A percentile compares a stretch with the other conserved stretches of the same genome.
phyloP scores from a whole-genome alignment of 2,329 filamentous ascomycete species.

The Talaromyces piceae region DNA sequence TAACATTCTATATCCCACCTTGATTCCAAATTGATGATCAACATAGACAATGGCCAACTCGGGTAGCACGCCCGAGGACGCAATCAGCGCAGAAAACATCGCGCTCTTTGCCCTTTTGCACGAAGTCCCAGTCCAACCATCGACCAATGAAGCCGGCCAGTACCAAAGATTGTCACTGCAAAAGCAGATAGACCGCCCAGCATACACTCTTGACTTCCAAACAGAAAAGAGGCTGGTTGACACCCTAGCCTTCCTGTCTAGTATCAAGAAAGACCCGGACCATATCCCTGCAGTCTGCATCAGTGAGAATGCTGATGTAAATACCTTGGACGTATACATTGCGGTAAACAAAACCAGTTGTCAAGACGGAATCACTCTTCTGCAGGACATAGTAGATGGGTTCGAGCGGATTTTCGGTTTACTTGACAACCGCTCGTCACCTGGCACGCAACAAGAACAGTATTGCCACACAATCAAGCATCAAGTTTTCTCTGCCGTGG shows the following conservation, averaged over 20 bases:
- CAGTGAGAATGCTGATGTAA: conserved; percentile 15
- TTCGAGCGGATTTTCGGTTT: conserved; percentile 1
- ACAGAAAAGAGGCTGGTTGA: conserved; percentile 24
- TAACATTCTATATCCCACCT: not conserved
- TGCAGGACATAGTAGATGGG: conserved; percentile 10
- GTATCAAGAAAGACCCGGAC: conserved; percentile 20
- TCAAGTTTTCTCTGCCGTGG: conserved; percentile 19
- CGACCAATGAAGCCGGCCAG: not conserved
- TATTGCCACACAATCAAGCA: not conserved
- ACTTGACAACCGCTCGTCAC: not conserved
- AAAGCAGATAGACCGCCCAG: not conserved
- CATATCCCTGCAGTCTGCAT: conserved; percentile 31
- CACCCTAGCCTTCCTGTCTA: conserved; percentile 28
- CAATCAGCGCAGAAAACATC: conserved; percentile 9
- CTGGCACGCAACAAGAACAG: not conserved
- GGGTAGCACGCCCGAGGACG: not conserved
- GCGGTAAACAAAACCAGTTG: conserved; percentile 23
- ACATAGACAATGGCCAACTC: not conserved
- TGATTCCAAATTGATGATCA: not conserved
- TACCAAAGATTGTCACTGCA: not conserved
- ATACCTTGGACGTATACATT: conserved; percentile 21
- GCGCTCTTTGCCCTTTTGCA: conserved; percentile 11
- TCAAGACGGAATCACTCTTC: conserved; percentile 14
- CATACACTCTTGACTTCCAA: conserved; percentile 24
- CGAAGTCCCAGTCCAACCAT: not conserved